Evolutionary conservation across 345 rosid species (phyloP).

Genomic region (Populus alba): DNA sequence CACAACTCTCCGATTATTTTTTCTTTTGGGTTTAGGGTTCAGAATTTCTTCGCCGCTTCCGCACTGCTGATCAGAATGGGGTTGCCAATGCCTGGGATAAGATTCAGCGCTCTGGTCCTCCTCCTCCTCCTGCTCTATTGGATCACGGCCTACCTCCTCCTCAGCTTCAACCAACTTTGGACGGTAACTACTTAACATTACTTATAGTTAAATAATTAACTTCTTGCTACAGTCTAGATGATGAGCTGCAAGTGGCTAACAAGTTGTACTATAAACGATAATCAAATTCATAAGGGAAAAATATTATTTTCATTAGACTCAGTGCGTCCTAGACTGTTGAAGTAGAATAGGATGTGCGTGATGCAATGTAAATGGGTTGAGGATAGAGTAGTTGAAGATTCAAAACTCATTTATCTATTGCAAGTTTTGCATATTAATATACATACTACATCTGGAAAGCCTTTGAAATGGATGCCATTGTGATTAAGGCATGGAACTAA

Average conservation of each 20-base stretch:
- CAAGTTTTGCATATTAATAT: background rate
- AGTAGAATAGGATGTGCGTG: background rate
- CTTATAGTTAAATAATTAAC: background rate
- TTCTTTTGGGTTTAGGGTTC: constrained; percentile 45
- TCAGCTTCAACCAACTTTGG: constrained; percentile 56
- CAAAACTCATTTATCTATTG: background rate
- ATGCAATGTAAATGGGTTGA: background rate
- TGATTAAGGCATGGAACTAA: background rate
- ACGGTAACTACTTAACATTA: constrained; percentile 42
- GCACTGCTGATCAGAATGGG: constrained; percentile 64
- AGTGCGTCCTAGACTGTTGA: background rate
- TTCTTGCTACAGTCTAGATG: background rate
- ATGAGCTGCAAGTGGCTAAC: background rate
- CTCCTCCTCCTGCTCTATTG: constrained; percentile 28
- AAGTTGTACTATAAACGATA: background rate
- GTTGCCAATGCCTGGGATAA: constrained; percentile 83
- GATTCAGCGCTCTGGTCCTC: constrained; percentile 40
- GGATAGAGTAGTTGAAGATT: background rate
- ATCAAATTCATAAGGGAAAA: background rate
- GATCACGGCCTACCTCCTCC: constrained; percentile 33
- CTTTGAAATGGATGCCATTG: background rate
- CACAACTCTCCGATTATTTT: background rate
- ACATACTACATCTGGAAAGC: background rate
- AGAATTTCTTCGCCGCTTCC: constrained; percentile 69
- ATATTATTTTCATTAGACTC: background rate